Conservation (phyloP, 2,329 filamentous ascomycete genomes). For the Alternaria ventricosa region DNA sequence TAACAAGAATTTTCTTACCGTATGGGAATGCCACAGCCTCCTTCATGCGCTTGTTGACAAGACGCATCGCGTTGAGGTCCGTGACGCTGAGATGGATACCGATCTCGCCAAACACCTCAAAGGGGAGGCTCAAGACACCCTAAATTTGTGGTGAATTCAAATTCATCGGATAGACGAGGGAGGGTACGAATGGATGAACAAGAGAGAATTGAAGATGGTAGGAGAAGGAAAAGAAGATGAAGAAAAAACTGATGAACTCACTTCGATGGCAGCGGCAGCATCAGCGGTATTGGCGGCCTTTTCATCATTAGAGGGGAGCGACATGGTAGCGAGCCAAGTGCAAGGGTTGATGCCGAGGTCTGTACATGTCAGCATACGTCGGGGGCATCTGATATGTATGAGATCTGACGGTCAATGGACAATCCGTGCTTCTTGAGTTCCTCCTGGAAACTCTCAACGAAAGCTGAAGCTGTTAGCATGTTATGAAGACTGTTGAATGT, state of each 20-base stretch:
- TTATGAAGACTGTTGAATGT: neutral
- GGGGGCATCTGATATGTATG: neutral
- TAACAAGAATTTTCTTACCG: neutral
- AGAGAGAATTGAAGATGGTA: neutral
- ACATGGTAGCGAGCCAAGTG: neutral
- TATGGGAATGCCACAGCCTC: neutral
- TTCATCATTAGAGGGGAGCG: neutral
- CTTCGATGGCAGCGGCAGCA: neutral
- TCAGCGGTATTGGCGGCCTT: neutral
- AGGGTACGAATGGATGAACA: neutral
- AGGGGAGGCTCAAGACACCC: neutral
- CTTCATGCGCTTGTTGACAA: neutral
- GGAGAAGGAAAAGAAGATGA: neutral
- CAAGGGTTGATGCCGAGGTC: neutral
- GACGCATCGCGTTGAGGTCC: neutral
- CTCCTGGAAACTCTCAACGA: neutral
- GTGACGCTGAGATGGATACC: neutral
- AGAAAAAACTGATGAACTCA: neutral
- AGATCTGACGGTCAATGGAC: neutral
- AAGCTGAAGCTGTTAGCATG: neutral
- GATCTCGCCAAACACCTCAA: conserved; percentile 1
- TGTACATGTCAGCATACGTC: neutral
- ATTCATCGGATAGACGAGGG: neutral
- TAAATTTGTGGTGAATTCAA: neutral
- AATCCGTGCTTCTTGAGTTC: neutral